Evolutionary conservation across 2,329 filamentous ascomycete species (phyloP), one percentile per base, ranked within the genome.

Genomic region (Xylaria sp.): DNA sequence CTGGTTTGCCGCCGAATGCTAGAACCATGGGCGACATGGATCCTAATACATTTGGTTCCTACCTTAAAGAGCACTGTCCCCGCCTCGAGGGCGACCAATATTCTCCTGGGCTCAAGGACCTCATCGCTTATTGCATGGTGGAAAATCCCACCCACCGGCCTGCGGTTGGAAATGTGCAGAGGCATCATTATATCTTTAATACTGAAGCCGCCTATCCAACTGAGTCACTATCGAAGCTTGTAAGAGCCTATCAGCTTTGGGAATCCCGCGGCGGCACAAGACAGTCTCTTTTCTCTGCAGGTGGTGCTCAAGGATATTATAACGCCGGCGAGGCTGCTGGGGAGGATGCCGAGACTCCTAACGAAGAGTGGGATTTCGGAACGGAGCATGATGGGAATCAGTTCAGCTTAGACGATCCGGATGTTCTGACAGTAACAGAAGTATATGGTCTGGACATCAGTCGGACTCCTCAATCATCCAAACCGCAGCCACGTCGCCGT

Each of bases 171-270:
- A 78, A 88, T 46, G 85, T 94, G 7, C 84, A 93, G 64, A 82
- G 85, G 45, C 91, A 94, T 71, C 83, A 82, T 0, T 93, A 91
- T 72, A 84, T 94, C 59, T 79, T 78, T 61, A 85, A 88, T 62
- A 91, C 89, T 0, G 80, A 82, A 6, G 79, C 84, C 14, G 79
- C 79, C 45, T 89, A 91, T 70, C 91, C 91, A 0, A 87, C 88
- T 0, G 83, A 83, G 0, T 83, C 81, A 3, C 82, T 94, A 2
- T 79, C 86, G 2, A 81, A 87, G 62, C 81, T 94, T 1, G 89
- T 94, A 8, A 85, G 87, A 67, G 88, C 86, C 12, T 94, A 90
- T 77, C 89, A 88, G 72, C 72, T 88, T 19, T 94, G 91, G 91
- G 91, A 94, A 74, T 84, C 87, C 7, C 84, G 87, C 68, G 91